Percentiles rank a stretch among this genome's conserved stretches.
These are phyloP conservation scores for Microdochium bolleyi DNA, from an alignment of 2,329 filamentous ascomycete species.

Conservation along the genomic window DNA sequence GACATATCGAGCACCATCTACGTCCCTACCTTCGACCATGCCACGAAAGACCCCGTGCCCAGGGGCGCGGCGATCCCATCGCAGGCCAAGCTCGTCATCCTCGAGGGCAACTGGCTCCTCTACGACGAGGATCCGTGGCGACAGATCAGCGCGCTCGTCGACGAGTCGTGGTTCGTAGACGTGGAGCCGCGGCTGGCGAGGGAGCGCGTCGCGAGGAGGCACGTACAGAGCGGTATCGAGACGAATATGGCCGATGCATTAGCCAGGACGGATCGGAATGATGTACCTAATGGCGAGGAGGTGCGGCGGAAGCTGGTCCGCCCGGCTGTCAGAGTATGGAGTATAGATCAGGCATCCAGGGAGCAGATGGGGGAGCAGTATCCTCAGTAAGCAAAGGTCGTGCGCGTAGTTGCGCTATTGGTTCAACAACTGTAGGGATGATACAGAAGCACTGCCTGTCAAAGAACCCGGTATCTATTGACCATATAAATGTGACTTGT, in stretches of 20 bases:
- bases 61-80: constrained; percentile 7
- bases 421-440: too few species aligned
- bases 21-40: constrained; percentile 14
- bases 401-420: too few species aligned
- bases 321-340: not conserved
- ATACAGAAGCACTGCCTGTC: too few species aligned
- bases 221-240: constrained; percentile 31
- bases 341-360: not conserved
- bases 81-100: constrained; percentile 9
- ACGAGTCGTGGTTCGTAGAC: constrained; percentile 31
- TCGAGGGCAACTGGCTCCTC: constrained; percentile 19
- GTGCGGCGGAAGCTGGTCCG: not conserved
- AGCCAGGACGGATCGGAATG: constrained; percentile 27
- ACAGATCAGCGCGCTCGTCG: constrained; percentile 22
- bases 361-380: too few species aligned
- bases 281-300: constrained; percentile 22
- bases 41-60: constrained; percentile 12
- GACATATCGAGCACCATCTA: constrained; percentile 2
- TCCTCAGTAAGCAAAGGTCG: too few species aligned
- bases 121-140: constrained; percentile 21
- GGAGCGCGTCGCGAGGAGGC: constrained; percentile 26
- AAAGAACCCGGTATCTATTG: too few species aligned
- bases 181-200: constrained; percentile 25
- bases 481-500: too few species aligned
- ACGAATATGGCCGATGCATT: constrained; percentile 22